These are phyloP conservation scores for Brassica rapa DNA, from an alignment of 345 rosid species.

Conservation along the genomic window DNA sequence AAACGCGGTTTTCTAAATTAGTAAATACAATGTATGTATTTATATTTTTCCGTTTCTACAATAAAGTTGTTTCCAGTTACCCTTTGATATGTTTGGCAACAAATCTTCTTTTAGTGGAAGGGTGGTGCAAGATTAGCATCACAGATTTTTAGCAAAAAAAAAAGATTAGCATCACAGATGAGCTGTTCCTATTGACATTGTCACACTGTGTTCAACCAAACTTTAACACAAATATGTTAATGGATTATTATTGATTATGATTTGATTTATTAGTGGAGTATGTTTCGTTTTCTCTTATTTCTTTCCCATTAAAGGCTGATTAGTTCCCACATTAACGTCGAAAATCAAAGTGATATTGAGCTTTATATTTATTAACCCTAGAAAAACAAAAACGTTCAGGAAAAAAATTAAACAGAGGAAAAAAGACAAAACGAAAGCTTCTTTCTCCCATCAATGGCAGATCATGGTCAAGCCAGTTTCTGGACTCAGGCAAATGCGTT, in stretches of 20 bases:
- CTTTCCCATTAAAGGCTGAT: background rate
- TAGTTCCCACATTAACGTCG: background rate
- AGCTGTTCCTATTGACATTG: background rate
- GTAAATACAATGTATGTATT: background rate
- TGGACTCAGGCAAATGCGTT: conserved; percentile 78
- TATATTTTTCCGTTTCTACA: background rate
- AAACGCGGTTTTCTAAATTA: conserved; percentile 25
- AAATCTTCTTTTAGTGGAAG: background rate
- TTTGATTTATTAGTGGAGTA: background rate
- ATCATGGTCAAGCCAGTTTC: conserved; percentile 57
- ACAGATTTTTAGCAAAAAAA: background rate
- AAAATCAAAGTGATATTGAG: background rate
- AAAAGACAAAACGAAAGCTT: conserved; percentile 15
- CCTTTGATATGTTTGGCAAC: conserved; percentile 1
- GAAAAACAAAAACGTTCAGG: background rate
- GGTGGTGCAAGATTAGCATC: background rate
- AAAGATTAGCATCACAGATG: background rate
- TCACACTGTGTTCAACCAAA: conserved; percentile 24
- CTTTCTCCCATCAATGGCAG: conserved; percentile 47
- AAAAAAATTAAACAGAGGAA: conserved; percentile 8
- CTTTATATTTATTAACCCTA: background rate
- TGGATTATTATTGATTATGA: background rate
- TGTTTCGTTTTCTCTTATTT: background rate
- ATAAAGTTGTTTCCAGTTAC: background rate
- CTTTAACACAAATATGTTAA: background rate